These are phyloP conservation scores for Exophiala oligosperma DNA, from an alignment of 2,329 filamentous ascomycete species.

Conservation along the genomic window DNA sequence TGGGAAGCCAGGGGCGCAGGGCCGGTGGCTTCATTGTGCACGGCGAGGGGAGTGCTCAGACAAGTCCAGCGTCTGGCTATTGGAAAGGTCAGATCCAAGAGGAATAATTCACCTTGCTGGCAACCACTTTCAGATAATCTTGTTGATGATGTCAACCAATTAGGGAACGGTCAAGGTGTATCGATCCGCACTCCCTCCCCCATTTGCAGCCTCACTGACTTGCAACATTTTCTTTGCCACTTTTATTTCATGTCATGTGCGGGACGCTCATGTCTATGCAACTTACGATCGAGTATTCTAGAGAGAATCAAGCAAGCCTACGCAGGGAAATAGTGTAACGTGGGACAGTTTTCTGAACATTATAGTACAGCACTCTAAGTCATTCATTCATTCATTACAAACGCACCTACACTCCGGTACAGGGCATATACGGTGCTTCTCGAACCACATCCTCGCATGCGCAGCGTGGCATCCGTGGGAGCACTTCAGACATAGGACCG, in stretches of 20 bases:
- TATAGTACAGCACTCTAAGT: not conserved
- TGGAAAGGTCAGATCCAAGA: not conserved
- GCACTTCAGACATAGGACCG: conserved; percentile 63
- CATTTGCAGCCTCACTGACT: no score
- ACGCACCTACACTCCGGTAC: conserved; percentile 57
- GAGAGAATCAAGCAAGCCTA: not conserved
- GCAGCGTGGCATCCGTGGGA: conserved; percentile 65
- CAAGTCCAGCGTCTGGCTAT: conserved; percentile 25
- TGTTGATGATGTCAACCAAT: conserved; percentile 16
- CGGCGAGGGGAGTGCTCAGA: conserved; percentile 10
- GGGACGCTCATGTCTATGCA: no score
- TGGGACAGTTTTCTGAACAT: no score
- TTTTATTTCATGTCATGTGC: no score
- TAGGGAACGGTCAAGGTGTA: not conserved
- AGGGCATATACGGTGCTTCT: conserved; percentile 53
- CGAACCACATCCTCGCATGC: conserved; percentile 64
- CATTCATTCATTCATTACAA: conserved; percentile 40
- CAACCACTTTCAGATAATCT: not conserved
- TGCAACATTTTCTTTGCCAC: no score
- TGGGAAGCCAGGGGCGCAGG: conserved; percentile 22
- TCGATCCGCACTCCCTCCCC: no score
- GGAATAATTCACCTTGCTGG: not conserved
- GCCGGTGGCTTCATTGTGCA: conserved; percentile 22
- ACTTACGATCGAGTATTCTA: not conserved
- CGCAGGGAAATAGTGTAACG: no score